Base-by-base conservation (phyloP, 2,329 filamentous ascomycete genomes). In the Neofusicoccum laricinum region DNA sequence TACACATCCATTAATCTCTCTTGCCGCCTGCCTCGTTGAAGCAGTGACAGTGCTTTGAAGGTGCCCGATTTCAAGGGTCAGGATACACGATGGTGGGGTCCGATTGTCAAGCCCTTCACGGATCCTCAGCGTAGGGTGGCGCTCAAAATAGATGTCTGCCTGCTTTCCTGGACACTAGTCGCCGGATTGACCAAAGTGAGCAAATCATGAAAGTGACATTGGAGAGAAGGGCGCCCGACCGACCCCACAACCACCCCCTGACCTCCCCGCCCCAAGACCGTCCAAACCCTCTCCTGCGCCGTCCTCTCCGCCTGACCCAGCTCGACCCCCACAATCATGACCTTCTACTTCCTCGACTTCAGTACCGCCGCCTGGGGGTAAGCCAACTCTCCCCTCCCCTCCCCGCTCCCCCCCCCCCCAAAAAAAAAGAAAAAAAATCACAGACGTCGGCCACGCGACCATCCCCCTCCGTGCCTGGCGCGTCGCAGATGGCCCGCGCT, bases 171-270 rank as follows among this genome's bases (percentile, higher is more conserved):
- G 55, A 65, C 66, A 32, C 67, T 68, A 14, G 32, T 68, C 21
- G 65, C 65, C 3, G 66, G 63, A 5, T 53, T 68, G 17, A 65
- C 65, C 38, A 65, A 67, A 83, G 14, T 88, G 88, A 70, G 85
- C 85, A 2, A 85, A 88, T 71, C 73, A 88, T 43, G 86, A 88
- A 76, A 83, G 82, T 69, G 88, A 84, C 84, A 88, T 88, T 83
- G 85, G 86, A 3, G 78, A 82, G 48, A 81, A 84, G 63, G 84
- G 2, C 21, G 14, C 7, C 41, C 46, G 38, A 58, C 38, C 17
- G 5, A n/a, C 25, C 6, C 19, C 4, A 2, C 14, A 15, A 8
- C 10, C 5, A 3, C 32, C 30, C 17, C 15, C 48, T 34, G 14
- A 38, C 32, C 32, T 41, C 64, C 7, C 3, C 8, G n/a, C 49